Conservation (phyloP, 2,329 filamentous ascomycete genomes). For the Ophiobolus disseminans region DNA sequence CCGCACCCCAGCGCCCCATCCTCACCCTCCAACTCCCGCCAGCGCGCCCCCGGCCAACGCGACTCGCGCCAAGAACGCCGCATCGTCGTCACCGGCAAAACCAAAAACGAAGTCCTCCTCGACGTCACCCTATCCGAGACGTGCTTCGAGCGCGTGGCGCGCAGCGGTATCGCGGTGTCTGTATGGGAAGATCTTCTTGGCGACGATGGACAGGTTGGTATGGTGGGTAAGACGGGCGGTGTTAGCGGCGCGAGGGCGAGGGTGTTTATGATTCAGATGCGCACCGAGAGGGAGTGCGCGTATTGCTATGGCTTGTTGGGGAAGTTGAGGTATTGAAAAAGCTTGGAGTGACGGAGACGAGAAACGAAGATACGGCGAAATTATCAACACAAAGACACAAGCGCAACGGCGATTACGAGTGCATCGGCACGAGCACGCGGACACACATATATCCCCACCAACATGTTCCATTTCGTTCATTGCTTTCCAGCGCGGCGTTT, state of each 20-base stretch:
- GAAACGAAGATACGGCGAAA: background rate
- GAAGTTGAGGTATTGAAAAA: conserved; percentile 56
- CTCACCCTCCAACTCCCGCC: conserved; percentile 34
- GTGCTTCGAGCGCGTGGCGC: conserved; percentile 83
- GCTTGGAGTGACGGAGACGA: background rate
- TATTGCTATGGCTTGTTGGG: conserved; percentile 58
- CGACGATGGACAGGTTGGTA: conserved; percentile 64
- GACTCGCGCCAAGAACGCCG: conserved; percentile 74
- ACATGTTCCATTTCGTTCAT: background rate
- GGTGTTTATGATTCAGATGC: conserved; percentile 70
- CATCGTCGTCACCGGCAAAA: conserved; percentile 77
- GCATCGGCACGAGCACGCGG: no score
- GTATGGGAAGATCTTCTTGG: conserved; percentile 73
- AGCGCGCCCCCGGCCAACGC: conserved; percentile 47
- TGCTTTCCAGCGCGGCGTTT: background rate
- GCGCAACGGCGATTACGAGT: no score
- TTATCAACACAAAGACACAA: background rate
- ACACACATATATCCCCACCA: background rate
- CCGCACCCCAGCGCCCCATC: conserved; percentile 57
- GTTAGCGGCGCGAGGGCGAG: conserved; percentile 61
- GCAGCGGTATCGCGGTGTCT: conserved; percentile 85
- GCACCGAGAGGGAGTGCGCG: conserved; percentile 56
- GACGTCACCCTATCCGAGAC: conserved; percentile 86
- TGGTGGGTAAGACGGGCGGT: conserved; percentile 65
- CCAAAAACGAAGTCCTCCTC: conserved; percentile 71